Evolutionary conservation across 1,139 yeast genomes (phyloP), one percentile per base, ranked within the genome.

Genomic region (Saccharomyces pastorianus): DNA sequence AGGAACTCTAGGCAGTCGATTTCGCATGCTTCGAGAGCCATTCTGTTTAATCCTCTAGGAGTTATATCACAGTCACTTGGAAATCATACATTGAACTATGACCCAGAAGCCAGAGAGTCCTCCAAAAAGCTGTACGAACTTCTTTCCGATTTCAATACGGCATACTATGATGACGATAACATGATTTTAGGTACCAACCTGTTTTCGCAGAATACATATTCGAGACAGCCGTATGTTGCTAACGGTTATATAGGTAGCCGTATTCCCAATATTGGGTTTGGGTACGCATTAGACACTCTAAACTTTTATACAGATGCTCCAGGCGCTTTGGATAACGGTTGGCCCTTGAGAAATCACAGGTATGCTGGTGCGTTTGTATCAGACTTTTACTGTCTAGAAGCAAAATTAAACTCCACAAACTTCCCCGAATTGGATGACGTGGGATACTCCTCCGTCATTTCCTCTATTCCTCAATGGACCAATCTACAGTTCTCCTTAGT

Each of bases 401-500:
- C 73, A 48, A 73, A 73, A 48, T 73, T 83, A 38, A 74, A 81
- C 26, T 74, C 75, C 0, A 79, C 83, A 2, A 88, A 88, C 66
- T 87, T 84, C 62, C 90, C 93, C 0, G 93, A 86, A 66, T 70
- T 87, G 52, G 77, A 80, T 53, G 75, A 73, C 4, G 71, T 82
- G 50, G 91, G 91, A 2, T 84, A 83, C 61, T 88, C 87, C 58
- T 80, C 87, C 56, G 81, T 85, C 6, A 82, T 88, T 47, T 78
- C 91, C 4, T 79, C 88, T 2, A 71, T 88, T 8, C 96, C 96
- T 0, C 88, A 84, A 62, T 88, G 95, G 95, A 82, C 91, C 0
- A 73, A 81, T 32, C 69, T 87, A 47, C 72, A 71, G 29, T 60
- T 87, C 34, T 61, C 66, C 20, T 48, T 68, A 13, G 58, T 58